Percentiles rank a stretch among this genome's conserved stretches.
phyloP scores from a whole-genome alignment of 495 filamentous ascomycete species.

The Trichoderma reesei region DNA sequence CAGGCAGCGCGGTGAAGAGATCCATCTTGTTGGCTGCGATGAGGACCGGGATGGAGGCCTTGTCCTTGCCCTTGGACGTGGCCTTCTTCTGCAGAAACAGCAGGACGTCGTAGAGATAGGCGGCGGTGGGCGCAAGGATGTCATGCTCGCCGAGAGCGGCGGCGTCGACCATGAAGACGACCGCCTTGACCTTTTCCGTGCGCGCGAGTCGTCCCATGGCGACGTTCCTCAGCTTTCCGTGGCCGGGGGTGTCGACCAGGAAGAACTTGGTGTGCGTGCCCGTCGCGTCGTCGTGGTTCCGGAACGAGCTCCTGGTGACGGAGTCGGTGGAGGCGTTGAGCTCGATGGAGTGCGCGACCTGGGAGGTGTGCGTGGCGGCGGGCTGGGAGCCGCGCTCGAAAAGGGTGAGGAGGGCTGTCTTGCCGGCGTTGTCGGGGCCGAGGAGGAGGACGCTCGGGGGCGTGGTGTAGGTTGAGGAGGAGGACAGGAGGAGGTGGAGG shows the following conservation, averaged over 20 bases:
- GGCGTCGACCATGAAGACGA: conserved; percentile 84
- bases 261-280: conserved; percentile 58
- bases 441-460: conserved; percentile 77
- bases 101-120: conserved; percentile 77
- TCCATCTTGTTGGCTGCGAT: conserved; percentile 93
- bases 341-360: conserved; percentile 61
- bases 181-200: conserved; percentile 62
- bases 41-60: conserved; percentile 60
- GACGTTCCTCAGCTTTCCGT: conserved; percentile 71
- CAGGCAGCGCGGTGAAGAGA: conserved; percentile 85
- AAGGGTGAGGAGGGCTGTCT: conserved; percentile 78
- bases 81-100: conserved; percentile 69
- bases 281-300: conserved; percentile 33
- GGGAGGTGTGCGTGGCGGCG: conserved; percentile 71
- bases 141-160: conserved; percentile 52
- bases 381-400: conserved; percentile 34
- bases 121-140: conserved; percentile 25
- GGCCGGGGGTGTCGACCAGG: conserved; percentile 75
- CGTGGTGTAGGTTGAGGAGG: conserved; percentile 48
- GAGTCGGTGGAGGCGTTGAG: conserved; percentile 58
- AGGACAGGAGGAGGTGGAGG: conserved; percentile 68
- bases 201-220: conserved; percentile 39
- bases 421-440: conserved; percentile 77
- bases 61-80: conserved; percentile 44
- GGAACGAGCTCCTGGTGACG: conserved; percentile 49